phyloP scores from a whole-genome alignment of 352 stramenopile genomes.

The Thraustochytrium sp. region DNA sequence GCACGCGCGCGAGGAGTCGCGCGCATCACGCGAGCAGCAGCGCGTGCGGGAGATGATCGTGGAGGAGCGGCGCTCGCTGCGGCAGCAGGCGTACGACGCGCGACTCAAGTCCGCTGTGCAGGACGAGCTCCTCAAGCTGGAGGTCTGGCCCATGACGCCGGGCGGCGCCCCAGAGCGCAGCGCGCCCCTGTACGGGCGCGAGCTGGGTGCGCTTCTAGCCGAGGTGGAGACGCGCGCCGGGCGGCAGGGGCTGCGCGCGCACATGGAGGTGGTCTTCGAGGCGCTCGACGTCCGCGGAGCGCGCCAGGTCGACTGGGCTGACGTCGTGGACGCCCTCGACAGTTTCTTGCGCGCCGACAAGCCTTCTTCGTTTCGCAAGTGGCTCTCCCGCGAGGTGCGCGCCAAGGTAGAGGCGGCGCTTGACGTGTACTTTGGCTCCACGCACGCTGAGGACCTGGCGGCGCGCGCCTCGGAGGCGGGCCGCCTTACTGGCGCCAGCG shows the following conservation, averaged over 20 bases:
- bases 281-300: not conserved
- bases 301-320: not conserved
- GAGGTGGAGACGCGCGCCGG: not conserved
- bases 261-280: not conserved
- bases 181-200: not conserved
- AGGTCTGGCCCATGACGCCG: not conserved
- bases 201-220: not conserved
- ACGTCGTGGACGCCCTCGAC: not conserved
- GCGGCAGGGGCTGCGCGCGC: not conserved
- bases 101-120: not conserved
- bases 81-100: not conserved
- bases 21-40: not conserved
- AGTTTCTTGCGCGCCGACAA: not conserved
- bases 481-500: not conserved
- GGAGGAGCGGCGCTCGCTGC: not conserved
- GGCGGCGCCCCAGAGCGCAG: not conserved
- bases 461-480: not conserved
- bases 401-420: not conserved
- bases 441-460: not conserved
- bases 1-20: not conserved
- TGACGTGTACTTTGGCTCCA: not conserved
- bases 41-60: constrained; percentile 3
- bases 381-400: not conserved
- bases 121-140: not conserved
- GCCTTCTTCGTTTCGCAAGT: not conserved